Evolutionary conservation across 805 yeast genomes (phyloP), one percentile per base, ranked within the genome.

Genomic region (Myxozyma nipponensis): DNA sequence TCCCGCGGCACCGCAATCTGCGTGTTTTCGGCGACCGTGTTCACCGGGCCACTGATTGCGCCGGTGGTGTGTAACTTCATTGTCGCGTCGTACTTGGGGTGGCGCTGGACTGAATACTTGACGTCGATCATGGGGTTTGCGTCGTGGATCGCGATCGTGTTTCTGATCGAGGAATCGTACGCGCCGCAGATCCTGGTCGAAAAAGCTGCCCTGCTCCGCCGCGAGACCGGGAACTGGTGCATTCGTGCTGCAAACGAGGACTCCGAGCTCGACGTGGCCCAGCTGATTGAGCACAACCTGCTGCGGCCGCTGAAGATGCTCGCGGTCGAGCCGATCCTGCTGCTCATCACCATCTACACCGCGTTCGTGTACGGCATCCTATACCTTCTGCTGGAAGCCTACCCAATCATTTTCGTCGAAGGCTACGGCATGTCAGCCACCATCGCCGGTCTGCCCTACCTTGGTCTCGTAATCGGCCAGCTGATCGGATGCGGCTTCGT

Each of bases 91-190:
- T 65, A 69, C 65, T 51, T 66, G 28, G 84, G 86, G 19, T 86
- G 93, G 93, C 74, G 95, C 66, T 85, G 93, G 93, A 76, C 85
- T 10, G 75, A 73, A 54, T 86, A 84, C 65, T 70, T 85, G 48
- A 74, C 82, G 1, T 93, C 86, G 54, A 78, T 84, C 44, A 66
- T 83, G 63, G 75, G 76, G 18, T 68, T 73, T 2, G 66, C 77
- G 2, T 70, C 77, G 15, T 59, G 71, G 1, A 61, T 76, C 1
- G 52, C 70, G 9, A 63, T 73, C 17, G 49, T 71, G 0, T 57
- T 83, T 13, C 71, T 78, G 50, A 71, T 70, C 52, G 75, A 74
- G 46, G 95, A 86, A 67, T 79, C 87, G 1, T 87, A 84, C 63
- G 85, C 81, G 58, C 86, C 71, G 0, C 72, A 81, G 15, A 58